Evolutionary conservation across 2,329 filamentous ascomycete species (phyloP), one percentile per base, ranked within the genome.

Genomic region (Rhexocercosporidium sp.): DNA sequence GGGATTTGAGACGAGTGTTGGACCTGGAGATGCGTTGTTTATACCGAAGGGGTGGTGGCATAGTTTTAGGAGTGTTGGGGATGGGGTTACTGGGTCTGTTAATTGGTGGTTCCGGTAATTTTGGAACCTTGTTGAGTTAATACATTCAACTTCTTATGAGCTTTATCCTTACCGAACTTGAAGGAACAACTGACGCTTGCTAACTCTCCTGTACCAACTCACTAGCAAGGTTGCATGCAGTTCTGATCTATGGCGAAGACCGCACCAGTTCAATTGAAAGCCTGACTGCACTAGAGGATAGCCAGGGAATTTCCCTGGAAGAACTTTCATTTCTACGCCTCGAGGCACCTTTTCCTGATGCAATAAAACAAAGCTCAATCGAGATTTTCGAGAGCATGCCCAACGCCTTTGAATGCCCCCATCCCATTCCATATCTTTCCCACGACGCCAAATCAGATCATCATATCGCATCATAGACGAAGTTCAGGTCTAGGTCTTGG

Each of bases 41-140:
- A 93, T 96, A 44, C 93, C 93, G 0, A 86, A 88, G 67, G 91
- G 91, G 1, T 96, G 92, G 92, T 96, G 93, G 93, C 93, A 96
- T 83, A 92, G 90, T 76, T 87, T 96, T 64, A 89, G 86, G 75
- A 91, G 92, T 46, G 74, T 84, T 54, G 88, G 86, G 18, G 18
- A 54, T 78, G 81, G 64, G 49, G 81, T 64, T 82, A 76, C 67
- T 61, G 71, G 59, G 27, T 74, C 70, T 9, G 73, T 71, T 5
- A 95, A 96, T 75, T 69, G 67, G 67, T 69, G 67, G 67, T 69
- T 69, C 39, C 41, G 67, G 47, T 69, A 39, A 64, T 62, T 22
- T 59, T 25, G 25, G 6, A 41, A 5, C 34, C 3, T 5, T 39
- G 1, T 39, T 20, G 9, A 47, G n/a, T 47, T 7, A 12, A 47